A percentile compares a stretch with the other conserved stretches of the same genome.
These are phyloP conservation scores for Mangifera indica DNA, from an alignment of 345 rosid genomes.

Conservation along the genomic window DNA sequence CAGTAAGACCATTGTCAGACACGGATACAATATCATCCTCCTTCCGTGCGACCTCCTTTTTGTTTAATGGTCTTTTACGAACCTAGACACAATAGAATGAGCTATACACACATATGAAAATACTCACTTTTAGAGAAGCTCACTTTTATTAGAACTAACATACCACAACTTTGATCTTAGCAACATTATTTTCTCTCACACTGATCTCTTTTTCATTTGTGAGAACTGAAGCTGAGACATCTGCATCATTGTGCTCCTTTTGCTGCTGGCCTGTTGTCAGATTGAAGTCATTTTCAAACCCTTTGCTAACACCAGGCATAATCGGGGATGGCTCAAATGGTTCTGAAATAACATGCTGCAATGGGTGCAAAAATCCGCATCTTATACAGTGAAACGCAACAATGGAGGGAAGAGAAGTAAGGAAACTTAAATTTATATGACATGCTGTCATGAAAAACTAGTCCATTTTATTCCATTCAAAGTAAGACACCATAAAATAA, in stretches of 20 bases:
- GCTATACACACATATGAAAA: not conserved
- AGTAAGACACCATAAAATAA: not conserved
- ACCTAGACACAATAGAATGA: slow-evolving; percentile 46
- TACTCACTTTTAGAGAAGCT: slow-evolving; percentile 6
- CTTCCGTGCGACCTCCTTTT: slow-evolving; percentile 78
- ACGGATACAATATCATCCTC: slow-evolving; percentile 94
- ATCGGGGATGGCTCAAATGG: slow-evolving; percentile 94
- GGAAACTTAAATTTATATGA: not conserved
- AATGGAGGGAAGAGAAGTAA: not conserved
- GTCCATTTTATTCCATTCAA: not conserved
- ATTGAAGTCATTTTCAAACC: slow-evolving; percentile 64
- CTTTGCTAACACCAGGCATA: slow-evolving; percentile 65
- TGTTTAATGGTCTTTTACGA: slow-evolving; percentile 93
- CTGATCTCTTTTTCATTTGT: slow-evolving; percentile 67
- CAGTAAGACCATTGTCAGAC: slow-evolving; percentile 62
- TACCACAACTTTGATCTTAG: slow-evolving; percentile 98
- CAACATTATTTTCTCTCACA: slow-evolving; percentile 72
- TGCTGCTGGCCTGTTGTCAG: slow-evolving; percentile 44
- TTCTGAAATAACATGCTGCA: slow-evolving; percentile 88
- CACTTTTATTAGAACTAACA: slow-evolving; percentile 28
- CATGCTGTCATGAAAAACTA: not conserved
- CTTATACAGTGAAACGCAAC: not conserved
- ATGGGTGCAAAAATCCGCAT: slow-evolving; percentile 21
- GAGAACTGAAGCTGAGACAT: slow-evolving; percentile 43
- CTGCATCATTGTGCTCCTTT: slow-evolving; percentile 55